These are phyloP conservation scores for Adansonia madagascariensis DNA, from an alignment of 441 rosid genomes.

Conservation along the genomic window DNA sequence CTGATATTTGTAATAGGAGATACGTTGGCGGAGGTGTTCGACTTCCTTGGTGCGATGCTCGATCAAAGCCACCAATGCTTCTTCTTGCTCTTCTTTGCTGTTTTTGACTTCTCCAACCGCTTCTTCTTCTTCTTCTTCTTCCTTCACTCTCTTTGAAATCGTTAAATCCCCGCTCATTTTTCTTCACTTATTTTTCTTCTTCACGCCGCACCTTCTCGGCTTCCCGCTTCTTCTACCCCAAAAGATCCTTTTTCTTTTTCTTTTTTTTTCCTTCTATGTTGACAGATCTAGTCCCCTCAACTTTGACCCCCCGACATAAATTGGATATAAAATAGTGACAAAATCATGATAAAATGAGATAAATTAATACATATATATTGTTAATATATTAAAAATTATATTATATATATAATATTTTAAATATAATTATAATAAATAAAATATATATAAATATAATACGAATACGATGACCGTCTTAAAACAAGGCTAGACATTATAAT, in stretches of 20 bases:
- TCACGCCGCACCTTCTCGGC: not conserved
- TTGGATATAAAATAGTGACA: too few species aligned
- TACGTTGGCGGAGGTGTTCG: slow-evolving; percentile 60
- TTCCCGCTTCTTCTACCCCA: not conserved
- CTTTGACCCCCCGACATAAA: too few species aligned
- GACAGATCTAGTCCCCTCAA: too few species aligned
- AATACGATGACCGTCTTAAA: too few species aligned
- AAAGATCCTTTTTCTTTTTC: not conserved
- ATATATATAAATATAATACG: too few species aligned
- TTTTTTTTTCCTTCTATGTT: too few species aligned
- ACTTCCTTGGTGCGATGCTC: slow-evolving; percentile 78
- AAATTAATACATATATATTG: too few species aligned
- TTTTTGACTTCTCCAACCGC: slow-evolving; percentile 21
- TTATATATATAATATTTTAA: too few species aligned
- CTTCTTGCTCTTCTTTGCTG: slow-evolving; percentile 63
- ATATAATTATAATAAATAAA: too few species aligned
- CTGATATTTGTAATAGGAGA: slow-evolving; percentile 76
- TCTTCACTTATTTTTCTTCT: not conserved
- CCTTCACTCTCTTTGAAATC: slow-evolving; percentile 43
- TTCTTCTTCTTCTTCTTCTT: slow-evolving; percentile 22
- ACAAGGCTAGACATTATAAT: too few species aligned
- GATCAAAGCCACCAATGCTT: slow-evolving; percentile 69
- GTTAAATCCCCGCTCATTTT: slow-evolving; percentile 39
- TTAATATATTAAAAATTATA: too few species aligned
- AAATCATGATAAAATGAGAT: too few species aligned